These are phyloP conservation scores for Beta lomatogona DNA, from an alignment of 179 eudicot genomes.

Conservation along the genomic window DNA sequence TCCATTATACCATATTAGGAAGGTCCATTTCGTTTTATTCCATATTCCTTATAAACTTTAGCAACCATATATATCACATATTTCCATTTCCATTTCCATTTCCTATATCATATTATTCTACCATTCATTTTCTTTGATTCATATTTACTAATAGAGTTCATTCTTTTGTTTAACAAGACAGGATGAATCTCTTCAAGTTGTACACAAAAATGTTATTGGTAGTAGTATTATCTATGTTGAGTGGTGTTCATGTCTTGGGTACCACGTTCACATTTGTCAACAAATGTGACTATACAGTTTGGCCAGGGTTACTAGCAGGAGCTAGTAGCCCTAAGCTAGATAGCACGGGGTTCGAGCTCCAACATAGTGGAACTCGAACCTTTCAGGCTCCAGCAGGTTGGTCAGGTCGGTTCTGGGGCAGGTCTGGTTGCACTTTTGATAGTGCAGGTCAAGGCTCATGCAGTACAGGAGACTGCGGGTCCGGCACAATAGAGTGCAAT, in stretches of 20 bases:
- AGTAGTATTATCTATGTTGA: neutral
- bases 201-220: slow-evolving; percentile 1
- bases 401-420: slow-evolving; percentile 88
- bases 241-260: slow-evolving; percentile 36
- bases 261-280: slow-evolving; percentile 75
- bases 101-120: too few species aligned
- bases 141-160: neutral
- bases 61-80: too few species aligned
- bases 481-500: slow-evolving; percentile 55
- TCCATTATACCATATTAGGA: neutral
- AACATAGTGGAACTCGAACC: slow-evolving; percentile 43
- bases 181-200: slow-evolving; percentile 21
- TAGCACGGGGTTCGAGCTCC: slow-evolving; percentile 80
- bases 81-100: too few species aligned
- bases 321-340: slow-evolving; percentile 60
- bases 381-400: slow-evolving; percentile 64
- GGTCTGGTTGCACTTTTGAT: slow-evolving; percentile 70
- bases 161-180: neutral
- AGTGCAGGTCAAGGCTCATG: slow-evolving; percentile 60
- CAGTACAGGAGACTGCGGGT: slow-evolving; percentile 67
- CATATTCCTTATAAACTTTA: too few species aligned
- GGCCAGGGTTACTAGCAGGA: slow-evolving; percentile 81
- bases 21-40: neutral
- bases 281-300: slow-evolving; percentile 75
- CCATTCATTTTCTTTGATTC: neutral